phyloP scores from a whole-genome alignment of 2,329 filamentous ascomycete genomes.

The Fusarium liriodendri region DNA sequence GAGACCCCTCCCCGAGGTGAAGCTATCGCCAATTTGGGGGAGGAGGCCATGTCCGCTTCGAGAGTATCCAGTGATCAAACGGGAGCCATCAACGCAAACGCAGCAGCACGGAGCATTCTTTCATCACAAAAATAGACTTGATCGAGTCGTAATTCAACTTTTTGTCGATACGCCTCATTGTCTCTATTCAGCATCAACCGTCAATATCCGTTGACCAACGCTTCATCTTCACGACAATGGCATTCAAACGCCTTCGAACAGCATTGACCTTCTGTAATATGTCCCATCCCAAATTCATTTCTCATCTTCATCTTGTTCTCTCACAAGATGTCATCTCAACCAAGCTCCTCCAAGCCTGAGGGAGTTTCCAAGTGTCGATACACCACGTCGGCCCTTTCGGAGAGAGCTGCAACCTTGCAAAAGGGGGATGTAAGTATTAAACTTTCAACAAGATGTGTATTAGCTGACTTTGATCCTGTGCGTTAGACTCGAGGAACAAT shows the following conservation, averaged over 20 bases:
- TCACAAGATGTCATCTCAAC: background rate
- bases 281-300: background rate
- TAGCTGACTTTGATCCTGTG: background rate
- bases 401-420: background rate
- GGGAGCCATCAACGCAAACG: background rate
- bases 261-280: background rate
- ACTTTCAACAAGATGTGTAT: fast-evolving
- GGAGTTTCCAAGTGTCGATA: background rate
- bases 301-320: background rate
- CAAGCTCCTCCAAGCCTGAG: background rate
- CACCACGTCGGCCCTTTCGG: background rate
- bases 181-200: background rate
- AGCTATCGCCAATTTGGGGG: background rate
- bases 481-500: background rate
- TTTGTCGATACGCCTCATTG: background rate
- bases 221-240: background rate
- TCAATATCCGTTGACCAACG: background rate
- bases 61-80: background rate
- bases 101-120: background rate
- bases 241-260: background rate
- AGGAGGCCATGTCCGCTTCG: background rate
- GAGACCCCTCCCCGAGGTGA: background rate
- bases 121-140: background rate
- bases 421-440: background rate
- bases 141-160: background rate